Evolutionary conservation across 2,329 filamentous ascomycete genomes (phyloP).

Genomic region (Phialophora macrospora): DNA sequence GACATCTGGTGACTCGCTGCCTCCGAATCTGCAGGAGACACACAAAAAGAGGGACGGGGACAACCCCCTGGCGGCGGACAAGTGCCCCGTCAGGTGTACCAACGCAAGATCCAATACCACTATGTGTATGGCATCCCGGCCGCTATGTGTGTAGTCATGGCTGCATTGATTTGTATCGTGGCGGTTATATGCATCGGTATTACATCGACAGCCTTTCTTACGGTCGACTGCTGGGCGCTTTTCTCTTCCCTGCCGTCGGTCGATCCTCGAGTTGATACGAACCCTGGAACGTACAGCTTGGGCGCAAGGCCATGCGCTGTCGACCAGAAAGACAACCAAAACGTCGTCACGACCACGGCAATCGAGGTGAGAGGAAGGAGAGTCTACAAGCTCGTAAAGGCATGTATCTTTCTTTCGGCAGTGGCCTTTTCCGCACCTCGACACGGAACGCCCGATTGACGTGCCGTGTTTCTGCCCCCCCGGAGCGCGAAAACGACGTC

Average conservation of each 20-base stretch:
- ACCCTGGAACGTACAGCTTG: neutral
- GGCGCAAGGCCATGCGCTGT: neutral
- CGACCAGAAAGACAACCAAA: neutral
- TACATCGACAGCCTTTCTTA: neutral
- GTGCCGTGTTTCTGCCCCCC: neutral
- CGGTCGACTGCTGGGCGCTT: neutral
- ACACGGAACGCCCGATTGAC: neutral
- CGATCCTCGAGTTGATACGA: slow-evolving; percentile 1
- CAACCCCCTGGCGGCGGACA: too few species aligned
- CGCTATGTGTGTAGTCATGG: neutral
- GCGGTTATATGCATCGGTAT: neutral
- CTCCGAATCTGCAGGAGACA: too few species aligned
- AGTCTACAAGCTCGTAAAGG: neutral
- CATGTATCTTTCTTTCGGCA: neutral
- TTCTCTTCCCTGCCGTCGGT: neutral
- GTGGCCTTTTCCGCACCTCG: neutral
- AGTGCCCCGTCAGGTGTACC: neutral
- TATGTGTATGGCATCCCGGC: slow-evolving; percentile 46
- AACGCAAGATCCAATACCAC: slow-evolving; percentile 43
- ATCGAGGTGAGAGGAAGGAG: neutral
- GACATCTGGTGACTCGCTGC: too few species aligned
- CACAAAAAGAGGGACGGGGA: too few species aligned
- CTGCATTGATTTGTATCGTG: neutral
- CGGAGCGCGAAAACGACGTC: neutral
- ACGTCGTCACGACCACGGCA: neutral